Percentiles rank a stretch among this genome's conserved stretches.
phyloP scores from a whole-genome alignment of 2,329 filamentous ascomycete genomes.

The Beauveria scarabaeidicola region DNA sequence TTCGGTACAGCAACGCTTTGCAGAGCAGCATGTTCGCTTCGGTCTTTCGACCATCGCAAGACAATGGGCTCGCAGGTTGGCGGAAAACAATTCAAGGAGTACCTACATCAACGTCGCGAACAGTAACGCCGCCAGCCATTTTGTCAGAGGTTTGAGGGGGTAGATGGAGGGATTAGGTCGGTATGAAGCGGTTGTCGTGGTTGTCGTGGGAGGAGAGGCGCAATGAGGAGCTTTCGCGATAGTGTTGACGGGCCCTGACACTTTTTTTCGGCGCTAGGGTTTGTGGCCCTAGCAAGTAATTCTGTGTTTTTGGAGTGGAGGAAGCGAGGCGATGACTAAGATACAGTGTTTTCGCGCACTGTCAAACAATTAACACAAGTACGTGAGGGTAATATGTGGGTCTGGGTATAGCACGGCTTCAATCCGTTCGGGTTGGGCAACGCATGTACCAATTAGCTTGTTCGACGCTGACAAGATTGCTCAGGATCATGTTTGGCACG shows the following conservation, averaged over 20 bases:
- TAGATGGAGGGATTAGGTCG: constrained; percentile 16
- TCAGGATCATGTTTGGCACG: not conserved
- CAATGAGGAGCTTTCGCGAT: constrained; percentile 8
- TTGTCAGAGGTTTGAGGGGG: constrained; percentile 46
- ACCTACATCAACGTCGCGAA: constrained; percentile 81
- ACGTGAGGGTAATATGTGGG: not conserved
- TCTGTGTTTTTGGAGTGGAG: not conserved
- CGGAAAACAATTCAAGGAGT: constrained; percentile 21
- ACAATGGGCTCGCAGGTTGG: not conserved
- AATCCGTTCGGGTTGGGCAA: not conserved
- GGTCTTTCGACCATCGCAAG: not conserved
- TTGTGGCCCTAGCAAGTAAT: constrained; percentile 23
- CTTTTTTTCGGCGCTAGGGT: constrained; percentile 24
- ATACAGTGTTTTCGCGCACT: constrained; percentile 14
- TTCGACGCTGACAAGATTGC: not conserved
- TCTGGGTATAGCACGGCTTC: not conserved
- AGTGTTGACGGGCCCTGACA: constrained; percentile 12
- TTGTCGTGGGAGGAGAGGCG: constrained; percentile 14
- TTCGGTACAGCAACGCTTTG: not conserved
- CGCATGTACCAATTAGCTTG: not conserved
- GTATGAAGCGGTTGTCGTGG: constrained; percentile 23
- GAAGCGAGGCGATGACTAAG: constrained; percentile 18
- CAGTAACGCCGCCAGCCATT: constrained; percentile 71
- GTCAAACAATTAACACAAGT: not conserved
- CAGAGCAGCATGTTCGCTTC: not conserved